phyloP scores from a whole-genome alignment of 1,139 yeast genomes.

The Diutina rugosa region DNA sequence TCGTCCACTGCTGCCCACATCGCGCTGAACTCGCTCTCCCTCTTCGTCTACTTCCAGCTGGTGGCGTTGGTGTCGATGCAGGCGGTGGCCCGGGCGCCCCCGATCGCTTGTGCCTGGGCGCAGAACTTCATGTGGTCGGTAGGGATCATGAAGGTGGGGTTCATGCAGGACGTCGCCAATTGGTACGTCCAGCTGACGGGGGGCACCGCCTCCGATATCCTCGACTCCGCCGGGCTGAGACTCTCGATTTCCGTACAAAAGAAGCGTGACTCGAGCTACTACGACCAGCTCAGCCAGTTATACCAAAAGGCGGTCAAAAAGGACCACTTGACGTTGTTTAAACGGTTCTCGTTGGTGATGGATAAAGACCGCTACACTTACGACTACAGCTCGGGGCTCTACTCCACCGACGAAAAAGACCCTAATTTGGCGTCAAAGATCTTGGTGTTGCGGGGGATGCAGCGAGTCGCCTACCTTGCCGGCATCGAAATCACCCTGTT shows the following conservation, averaged over 20 bases:
- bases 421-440: constrained; percentile 42
- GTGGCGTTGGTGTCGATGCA: constrained; percentile 90
- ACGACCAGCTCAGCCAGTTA: background rate
- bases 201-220: constrained; percentile 67
- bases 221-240: constrained; percentile 29
- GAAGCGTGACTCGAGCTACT: constrained; percentile 16
- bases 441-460: constrained; percentile 77
- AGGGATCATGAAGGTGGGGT: constrained; percentile 71
- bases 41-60: constrained; percentile 88
- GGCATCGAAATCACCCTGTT: constrained; percentile 76
- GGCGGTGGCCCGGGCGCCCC: constrained; percentile 90
- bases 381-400: constrained; percentile 17
- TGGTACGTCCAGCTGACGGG: constrained; percentile 98
- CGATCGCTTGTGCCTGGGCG: constrained; percentile 97
- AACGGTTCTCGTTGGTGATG: constrained; percentile 19
- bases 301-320: background rate
- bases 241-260: constrained; percentile 75
- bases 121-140: constrained; percentile 95
- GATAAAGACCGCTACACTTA: constrained; percentile 10
- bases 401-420: constrained; percentile 64
- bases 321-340: constrained; percentile 9
- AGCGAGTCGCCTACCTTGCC: constrained; percentile 79
- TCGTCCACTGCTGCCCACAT: constrained; percentile 93
- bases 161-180: constrained; percentile 75
- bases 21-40: constrained; percentile 87